Conservation (phyloP, 768 basidiomycete genomes). For the Cystofilobasidium macerans region DNA sequence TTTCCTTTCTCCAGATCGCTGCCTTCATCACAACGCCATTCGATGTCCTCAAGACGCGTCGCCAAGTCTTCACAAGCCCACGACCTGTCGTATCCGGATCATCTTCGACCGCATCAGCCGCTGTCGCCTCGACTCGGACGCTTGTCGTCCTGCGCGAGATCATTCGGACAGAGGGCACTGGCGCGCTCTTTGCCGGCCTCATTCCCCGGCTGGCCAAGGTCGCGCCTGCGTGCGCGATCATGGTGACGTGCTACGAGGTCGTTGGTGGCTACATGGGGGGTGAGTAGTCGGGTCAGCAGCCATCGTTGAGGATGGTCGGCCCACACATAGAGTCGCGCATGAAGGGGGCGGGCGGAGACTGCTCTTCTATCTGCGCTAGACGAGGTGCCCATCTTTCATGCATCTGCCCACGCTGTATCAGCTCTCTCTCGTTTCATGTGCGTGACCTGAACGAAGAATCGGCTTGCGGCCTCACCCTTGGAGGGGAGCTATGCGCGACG, state of each 20-base stretch:
- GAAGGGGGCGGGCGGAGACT: no score
- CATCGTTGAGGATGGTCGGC: no score
- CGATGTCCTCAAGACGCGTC: slow-evolving; percentile 89
- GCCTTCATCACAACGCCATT: slow-evolving; percentile 87
- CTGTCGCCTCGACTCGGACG: not conserved
- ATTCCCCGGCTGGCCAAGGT: slow-evolving; percentile 86
- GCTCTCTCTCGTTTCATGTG: no score
- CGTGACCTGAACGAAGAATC: no score
- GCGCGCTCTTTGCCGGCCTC: slow-evolving; percentile 72
- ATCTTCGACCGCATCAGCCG: not conserved
- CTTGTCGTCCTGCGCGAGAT: slow-evolving; percentile 41
- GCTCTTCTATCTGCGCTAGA: no score
- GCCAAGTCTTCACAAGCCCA: slow-evolving; percentile 51
- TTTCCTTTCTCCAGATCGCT: slow-evolving; percentile 42
- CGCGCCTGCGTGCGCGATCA: slow-evolving; percentile 88
- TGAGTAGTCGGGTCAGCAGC: no score
- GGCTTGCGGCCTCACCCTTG: no score
- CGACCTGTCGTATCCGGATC: not conserved
- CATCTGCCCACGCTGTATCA: no score
- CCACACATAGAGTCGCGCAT: no score
- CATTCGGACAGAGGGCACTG: slow-evolving; percentile 61
- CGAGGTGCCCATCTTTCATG: no score
- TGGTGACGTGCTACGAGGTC: slow-evolving; percentile 68
- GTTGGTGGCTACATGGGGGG: slow-evolving; percentile 36
- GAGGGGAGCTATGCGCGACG: no score